Base-by-base conservation (phyloP, 352 stramenopile genomes). In the Pythium vanterpoolii region DNA sequence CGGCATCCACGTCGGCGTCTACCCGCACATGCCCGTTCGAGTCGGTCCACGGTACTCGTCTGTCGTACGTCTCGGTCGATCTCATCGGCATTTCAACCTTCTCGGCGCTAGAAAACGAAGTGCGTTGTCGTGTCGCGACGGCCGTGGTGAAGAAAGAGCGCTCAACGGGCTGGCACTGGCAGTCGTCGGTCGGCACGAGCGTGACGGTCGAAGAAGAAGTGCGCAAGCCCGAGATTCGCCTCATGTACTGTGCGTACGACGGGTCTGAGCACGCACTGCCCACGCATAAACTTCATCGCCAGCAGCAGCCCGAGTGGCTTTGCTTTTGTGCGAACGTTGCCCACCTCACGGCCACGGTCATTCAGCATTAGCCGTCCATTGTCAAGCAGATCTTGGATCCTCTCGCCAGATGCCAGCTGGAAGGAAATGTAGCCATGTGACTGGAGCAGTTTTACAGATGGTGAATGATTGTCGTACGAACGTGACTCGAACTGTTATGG, bases 241-340 rank as follows among this genome's bases (percentile, higher is more conserved):
- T 88, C 8, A 77, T 52, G 49, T 83, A 87, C 58, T 89, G 77
- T 38, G 59, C 62, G 9, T 66, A 69, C 27, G 69, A 73, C 46
- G 65, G 65, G 26, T 59, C 55, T 18, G 60, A 71, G 31, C 44
- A 60, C 5, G 56, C 69, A 45, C 51, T 76, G 4, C 26, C 27
- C 10, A 23, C n/a, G 9, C 43, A 66, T 1, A 46, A 75, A 55
- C 26, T 23, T 10, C 30, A 50, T 10, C 23, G 30, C 1, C 27
- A 40, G 33, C 59, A 62, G 26, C 36, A 61, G 21, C 36, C 38
- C 3, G 62, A 76, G 24, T 89, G 79, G 79, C 71, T 89, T 18
- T 83, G 75, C 68, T 87, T 89, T 49, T 89, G 77, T 55, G 75
- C 75, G 3, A 87, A 87, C 42, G 73, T 84, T 19, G 75, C 76